Percentiles rank a stretch among this genome's conserved stretches.
phyloP scores from a whole-genome alignment of 2,329 filamentous ascomycete genomes.

The Ambrosiella beaveri region DNA sequence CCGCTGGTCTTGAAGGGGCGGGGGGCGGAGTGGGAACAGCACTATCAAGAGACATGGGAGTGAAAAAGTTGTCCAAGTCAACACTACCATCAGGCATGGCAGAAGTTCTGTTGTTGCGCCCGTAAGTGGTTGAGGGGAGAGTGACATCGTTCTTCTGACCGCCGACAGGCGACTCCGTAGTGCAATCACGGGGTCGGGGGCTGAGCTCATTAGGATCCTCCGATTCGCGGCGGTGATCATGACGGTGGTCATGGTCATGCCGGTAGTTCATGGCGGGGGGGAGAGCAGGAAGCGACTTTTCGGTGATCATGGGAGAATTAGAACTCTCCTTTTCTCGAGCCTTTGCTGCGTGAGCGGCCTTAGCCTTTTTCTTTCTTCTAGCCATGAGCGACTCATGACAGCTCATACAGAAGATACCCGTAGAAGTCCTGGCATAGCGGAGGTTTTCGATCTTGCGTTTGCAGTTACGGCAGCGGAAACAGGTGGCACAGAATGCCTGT shows the following conservation, averaged over 20 bases:
- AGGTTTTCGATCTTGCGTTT: conserved; percentile 98
- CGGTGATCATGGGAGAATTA: conserved; percentile 49
- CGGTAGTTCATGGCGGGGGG: conserved; percentile 38
- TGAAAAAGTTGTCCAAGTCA: conserved; percentile 54
- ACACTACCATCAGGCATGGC: conserved; percentile 32
- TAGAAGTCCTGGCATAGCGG: conserved; percentile 89
- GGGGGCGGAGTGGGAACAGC: conserved; percentile 46
- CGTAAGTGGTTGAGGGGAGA: conserved; percentile 59
- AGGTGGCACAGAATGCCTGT: conserved; percentile 92
- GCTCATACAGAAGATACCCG: conserved; percentile 98
- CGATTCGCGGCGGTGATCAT: conserved; percentile 29
- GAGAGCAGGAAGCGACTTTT: conserved; percentile 85
- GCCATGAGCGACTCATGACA: conserved; percentile 97
- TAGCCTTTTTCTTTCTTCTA: conserved; percentile 70
- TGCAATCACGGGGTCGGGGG: conserved; percentile 34
- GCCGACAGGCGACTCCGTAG: conserved; percentile 20
- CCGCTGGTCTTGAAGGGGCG: conserved; percentile 27
- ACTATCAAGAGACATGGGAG: conserved; percentile 58
- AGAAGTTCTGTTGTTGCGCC: conserved; percentile 55
- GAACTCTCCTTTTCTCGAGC: conserved; percentile 39
- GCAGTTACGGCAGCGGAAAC: conserved; percentile 94
- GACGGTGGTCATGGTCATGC: neutral
- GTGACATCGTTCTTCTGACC: conserved; percentile 37
- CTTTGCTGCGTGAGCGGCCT: conserved; percentile 39
- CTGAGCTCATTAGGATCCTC: conserved; percentile 53